Base-by-base conservation (phyloP, 805 yeast genomes). In the Candida saitoana region DNA sequence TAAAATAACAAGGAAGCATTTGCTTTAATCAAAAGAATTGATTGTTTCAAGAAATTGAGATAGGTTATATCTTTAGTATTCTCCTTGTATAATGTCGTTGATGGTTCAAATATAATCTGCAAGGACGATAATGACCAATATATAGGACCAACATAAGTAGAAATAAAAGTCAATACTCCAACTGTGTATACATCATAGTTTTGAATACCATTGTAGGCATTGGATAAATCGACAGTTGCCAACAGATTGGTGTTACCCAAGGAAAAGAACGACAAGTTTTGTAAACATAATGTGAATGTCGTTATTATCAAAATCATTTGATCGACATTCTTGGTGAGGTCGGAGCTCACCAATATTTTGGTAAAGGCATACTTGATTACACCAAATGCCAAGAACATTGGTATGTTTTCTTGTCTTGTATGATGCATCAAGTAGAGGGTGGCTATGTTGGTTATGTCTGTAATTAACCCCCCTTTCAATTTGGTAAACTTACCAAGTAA, bases 171-270 rank as follows among this genome's bases (percentile, higher is more conserved):
- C 41, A 93, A 62, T 0, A 84, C 20, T 0, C 96, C 96, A 3
- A 91, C 96, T 2, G 77, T 57, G 5, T 76, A 51, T 17, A 90
- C 74, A 49, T 82, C 77, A 56, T 88, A 93, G 35, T 77, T 74
- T 1, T 78, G 62, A 5, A 90, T 70, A 0, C 99, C 99, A 57
- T 91, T 91, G 61, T 93, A 93, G 0, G 96, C 90, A 57, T 91
- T 90, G 0, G 96, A 79, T 18, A 93, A 71, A 54, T 91, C 97
- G 17, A 93, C 81, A 0, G 97, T 84, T 0, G 97, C 91, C 50
- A 93, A 73, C 31, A 96, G 87, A 56, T 93, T 93, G 0, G 98
- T 89, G 39, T 87, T 87, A 0, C 98, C 98, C 58, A 84, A 73
- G 16, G 87, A 86, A 65, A 87, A 93, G 57, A 91, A 93, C 0